Conservation (phyloP, 2,329 filamentous ascomycete species). For the Bipolaris cookei region DNA sequence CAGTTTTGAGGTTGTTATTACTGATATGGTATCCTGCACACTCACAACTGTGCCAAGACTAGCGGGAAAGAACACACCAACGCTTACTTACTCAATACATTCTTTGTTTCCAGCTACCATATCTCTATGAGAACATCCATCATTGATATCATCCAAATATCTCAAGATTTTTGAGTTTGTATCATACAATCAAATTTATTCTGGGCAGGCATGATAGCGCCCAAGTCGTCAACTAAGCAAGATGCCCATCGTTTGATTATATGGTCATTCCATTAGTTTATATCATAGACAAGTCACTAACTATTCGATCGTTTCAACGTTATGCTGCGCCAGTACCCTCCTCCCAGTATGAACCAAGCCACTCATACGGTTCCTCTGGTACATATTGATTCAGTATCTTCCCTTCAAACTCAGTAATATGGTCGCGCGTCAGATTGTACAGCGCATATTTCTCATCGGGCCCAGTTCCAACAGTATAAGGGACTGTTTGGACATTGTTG, state of each 20-base stretch:
- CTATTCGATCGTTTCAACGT: neutral
- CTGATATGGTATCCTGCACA: neutral
- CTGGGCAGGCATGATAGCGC: neutral
- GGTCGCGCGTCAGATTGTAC: slow-evolving; percentile 34
- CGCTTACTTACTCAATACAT: too few relatives aligned
- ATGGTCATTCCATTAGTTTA: neutral
- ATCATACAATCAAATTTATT: neutral
- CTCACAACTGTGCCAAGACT: neutral
- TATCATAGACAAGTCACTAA: neutral
- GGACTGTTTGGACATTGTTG: slow-evolving; percentile 37
- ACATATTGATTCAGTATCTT: slow-evolving; percentile 25
- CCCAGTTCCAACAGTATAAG: slow-evolving; percentile 33
- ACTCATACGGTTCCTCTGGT: slow-evolving; percentile 32
- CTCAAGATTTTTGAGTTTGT: too few relatives aligned
- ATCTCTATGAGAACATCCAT: too few relatives aligned
- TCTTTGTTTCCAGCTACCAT: neutral
- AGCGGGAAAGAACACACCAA: neutral
- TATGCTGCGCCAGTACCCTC: slow-evolving; percentile 4
- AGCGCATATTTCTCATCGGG: slow-evolving; percentile 37
- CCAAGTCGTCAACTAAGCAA: neutral
- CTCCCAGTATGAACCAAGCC: slow-evolving; percentile 32
- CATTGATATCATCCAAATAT: neutral
- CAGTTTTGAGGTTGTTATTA: neutral
- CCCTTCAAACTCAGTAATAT: slow-evolving; percentile 31
- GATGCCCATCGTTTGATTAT: neutral